Percentiles rank a stretch among this genome's conserved stretches.
These are phyloP conservation scores for Phytophthora ramorum DNA, from an alignment of 352 stramenopile species.

Conservation along the genomic window DNA sequence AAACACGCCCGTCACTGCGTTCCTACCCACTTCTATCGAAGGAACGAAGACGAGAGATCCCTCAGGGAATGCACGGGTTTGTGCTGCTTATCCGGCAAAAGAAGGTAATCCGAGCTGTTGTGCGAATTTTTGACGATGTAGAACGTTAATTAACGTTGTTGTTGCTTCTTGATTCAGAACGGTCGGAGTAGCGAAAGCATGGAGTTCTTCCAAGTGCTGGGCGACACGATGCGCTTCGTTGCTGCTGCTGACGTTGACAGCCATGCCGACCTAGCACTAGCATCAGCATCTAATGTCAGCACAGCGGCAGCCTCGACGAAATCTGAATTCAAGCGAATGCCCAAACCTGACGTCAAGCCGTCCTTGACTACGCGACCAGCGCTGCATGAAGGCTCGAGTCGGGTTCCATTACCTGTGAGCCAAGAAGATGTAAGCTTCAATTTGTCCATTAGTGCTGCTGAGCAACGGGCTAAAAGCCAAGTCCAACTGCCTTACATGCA, in stretches of 20 bases:
- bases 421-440: slow-evolving; percentile 79
- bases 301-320: neutral
- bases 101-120: slow-evolving; percentile 47
- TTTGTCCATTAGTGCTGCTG: slow-evolving; percentile 62
- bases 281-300: slow-evolving; percentile 1
- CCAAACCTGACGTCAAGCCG: slow-evolving; percentile 5
- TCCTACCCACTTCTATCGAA: slow-evolving; percentile 67
- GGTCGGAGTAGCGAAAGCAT: slow-evolving; percentile 66
- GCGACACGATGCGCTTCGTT: slow-evolving; percentile 39
- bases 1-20: slow-evolving; percentile 60
- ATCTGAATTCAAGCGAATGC: slow-evolving; percentile 11
- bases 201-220: slow-evolving; percentile 63
- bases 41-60: slow-evolving; percentile 67
- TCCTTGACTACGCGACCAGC: neutral
- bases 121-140: neutral
- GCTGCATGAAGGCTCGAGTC: slow-evolving; percentile 1
- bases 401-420: slow-evolving; percentile 51
- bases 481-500: slow-evolving; percentile 83
- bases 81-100: slow-evolving; percentile 68
- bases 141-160: slow-evolving; percentile 22
- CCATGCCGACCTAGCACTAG: neutral
- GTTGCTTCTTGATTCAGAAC: slow-evolving; percentile 46
- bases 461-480: slow-evolving; percentile 64
- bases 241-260: slow-evolving; percentile 6
- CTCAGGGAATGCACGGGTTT: slow-evolving; percentile 62